Base-by-base conservation (phyloP, 345 rosid species). In the Clausena lansium region DNA sequence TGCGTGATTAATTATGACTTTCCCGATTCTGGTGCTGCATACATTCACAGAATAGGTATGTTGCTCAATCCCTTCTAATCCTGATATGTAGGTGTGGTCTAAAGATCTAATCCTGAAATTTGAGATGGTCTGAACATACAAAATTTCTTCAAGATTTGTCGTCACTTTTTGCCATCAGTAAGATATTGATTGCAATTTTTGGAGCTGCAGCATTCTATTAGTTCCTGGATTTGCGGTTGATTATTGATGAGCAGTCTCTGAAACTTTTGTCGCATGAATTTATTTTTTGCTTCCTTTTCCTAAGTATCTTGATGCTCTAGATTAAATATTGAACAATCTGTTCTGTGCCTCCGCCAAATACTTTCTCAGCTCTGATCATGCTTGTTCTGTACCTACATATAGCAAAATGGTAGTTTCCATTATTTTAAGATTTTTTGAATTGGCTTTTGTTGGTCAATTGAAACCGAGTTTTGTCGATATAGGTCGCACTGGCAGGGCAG, bases 401-500 rank as follows among this genome's bases (percentile, higher is more conserved):
- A 9, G 28, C 61, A 52, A 30, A 4, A 9, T 9, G 74, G n/a
- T 28, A 6, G 5, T 41, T 66, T 9, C 38, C 2, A 1, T 38
- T 67, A n/a, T 67, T 66, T 67, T 10, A 45, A 19, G 24, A 54
- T 14, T 11, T 19, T 71, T 54, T 32, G 20, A 15, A 70, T 52
- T 14, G 0, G 60, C 41, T 9, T 41, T 69, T 67, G n/a, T 32
- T 8, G 62, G 54, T 58, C 22, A 5, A 36, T 61, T 76, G 74
- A 79, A 75, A 61, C 15, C 15, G 57, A 66, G 65, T 41, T 7
- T 58, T 71, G 67, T 35, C 17, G 19, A 9, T 71, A 83, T 65
- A 95, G 98, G 97, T 39, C 92, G 99, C 73, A 89, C 97, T 0
- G 97, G 98, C 61, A 86, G 99, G 84, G 97, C 99, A 24, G 97